These are phyloP conservation scores for Backusella psychrophila DNA, from an alignment of 192 early-diverging fungal species.

Conservation along the genomic window DNA sequence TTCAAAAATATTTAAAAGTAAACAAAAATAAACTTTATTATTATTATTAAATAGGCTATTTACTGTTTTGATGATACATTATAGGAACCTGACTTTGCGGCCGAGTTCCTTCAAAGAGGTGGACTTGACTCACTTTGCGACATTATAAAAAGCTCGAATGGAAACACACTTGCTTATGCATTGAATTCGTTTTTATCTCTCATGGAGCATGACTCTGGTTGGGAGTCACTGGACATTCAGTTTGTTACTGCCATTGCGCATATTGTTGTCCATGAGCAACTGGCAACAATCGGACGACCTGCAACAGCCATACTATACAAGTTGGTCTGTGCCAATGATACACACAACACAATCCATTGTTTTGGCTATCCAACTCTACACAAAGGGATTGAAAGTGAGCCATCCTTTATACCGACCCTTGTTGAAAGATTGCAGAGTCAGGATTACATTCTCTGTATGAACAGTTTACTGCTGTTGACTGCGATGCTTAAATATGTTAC, in stretches of 20 bases:
- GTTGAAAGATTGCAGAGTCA: slow-evolving; percentile 56
- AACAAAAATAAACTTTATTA: not conserved
- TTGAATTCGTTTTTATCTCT: slow-evolving; percentile 59
- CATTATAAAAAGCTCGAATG: slow-evolving; percentile 52
- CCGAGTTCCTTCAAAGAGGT: slow-evolving; percentile 56
- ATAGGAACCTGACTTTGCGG: slow-evolving; percentile 64
- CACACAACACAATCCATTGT: not conserved
- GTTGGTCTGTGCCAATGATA: slow-evolving; percentile 45
- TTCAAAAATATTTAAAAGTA: slow-evolving; percentile 65
- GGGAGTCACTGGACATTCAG: slow-evolving; percentile 49
- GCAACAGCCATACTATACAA: slow-evolving; percentile 71
- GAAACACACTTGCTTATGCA: slow-evolving; percentile 72
- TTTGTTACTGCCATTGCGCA: slow-evolving; percentile 53
- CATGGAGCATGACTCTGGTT: slow-evolving; percentile 65
- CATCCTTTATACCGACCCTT: slow-evolving; percentile 46
- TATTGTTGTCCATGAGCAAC: slow-evolving; percentile 61
- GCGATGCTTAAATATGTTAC: slow-evolving; percentile 61
- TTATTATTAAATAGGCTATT: too few relatives aligned
- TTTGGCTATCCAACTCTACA: slow-evolving; percentile 33
- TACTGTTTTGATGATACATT: too few relatives aligned
- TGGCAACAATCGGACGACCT: slow-evolving; percentile 69
- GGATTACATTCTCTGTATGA: slow-evolving; percentile 63
- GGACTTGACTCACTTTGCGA: slow-evolving; percentile 59
- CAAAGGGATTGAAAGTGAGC: slow-evolving; percentile 43
- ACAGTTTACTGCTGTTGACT: slow-evolving; percentile 62